Conservation (phyloP, 2,329 filamentous ascomycete genomes). For the Alternaria viburni region DNA sequence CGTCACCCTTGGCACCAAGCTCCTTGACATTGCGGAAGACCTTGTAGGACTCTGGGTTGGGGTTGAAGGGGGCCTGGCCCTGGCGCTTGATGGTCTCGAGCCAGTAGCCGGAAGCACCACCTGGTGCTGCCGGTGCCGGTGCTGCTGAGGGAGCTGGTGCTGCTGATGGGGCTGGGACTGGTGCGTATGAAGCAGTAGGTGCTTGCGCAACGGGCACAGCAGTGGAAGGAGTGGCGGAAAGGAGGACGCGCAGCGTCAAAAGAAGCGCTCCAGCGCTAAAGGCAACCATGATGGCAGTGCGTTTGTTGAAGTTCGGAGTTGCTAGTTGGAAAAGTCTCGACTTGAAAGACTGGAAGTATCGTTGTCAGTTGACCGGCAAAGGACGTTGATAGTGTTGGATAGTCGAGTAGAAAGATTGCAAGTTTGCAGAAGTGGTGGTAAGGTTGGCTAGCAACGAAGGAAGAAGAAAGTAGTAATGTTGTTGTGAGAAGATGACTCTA, state of each 20-base stretch:
- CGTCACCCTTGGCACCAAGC: constrained; percentile 60
- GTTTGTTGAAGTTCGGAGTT: constrained; percentile 22
- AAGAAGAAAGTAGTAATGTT: constrained; percentile 18
- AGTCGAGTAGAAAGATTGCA: constrained; percentile 5
- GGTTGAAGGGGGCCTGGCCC: constrained; percentile 70
- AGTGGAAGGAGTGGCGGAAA: constrained; percentile 37
- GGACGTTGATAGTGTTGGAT: constrained; percentile 25
- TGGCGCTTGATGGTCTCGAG: constrained; percentile 71
- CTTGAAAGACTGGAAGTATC: constrained; percentile 26
- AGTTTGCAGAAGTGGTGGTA: constrained; percentile 16
- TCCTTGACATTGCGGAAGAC: constrained; percentile 59
- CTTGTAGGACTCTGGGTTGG: constrained; percentile 64
- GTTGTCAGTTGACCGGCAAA: constrained; percentile 40
- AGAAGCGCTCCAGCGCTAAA: constrained; percentile 47
- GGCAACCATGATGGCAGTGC: constrained; percentile 46
- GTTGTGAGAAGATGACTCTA: constrained; percentile 16
- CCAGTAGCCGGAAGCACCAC: constrained; percentile 66
- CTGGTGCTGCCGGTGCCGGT: constrained; percentile 23
- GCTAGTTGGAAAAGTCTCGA: constrained; percentile 21
- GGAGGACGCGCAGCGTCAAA: constrained; percentile 46
- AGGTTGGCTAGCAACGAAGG: constrained; percentile 31
- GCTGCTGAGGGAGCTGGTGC: constrained; percentile 18
- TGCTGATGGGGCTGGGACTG: constrained; percentile 22
- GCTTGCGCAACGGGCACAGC: constrained; percentile 39
- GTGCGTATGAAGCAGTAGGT: constrained; percentile 19